Conservation (phyloP, 2,329 filamentous ascomycete genomes). For the Cladosporium halotolerans region DNA sequence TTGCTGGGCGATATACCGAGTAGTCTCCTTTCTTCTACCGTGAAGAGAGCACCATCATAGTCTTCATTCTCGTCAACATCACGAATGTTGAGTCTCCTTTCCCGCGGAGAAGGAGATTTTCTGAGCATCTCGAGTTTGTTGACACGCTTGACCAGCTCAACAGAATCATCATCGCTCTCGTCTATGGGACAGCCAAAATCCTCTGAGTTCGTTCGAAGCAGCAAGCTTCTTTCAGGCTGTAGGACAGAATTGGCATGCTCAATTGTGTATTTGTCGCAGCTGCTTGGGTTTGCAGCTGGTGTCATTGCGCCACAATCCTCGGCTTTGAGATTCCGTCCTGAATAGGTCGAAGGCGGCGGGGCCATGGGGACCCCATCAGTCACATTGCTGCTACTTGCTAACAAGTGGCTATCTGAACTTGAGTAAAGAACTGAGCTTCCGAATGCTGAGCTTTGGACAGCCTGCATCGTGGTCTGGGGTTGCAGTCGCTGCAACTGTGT, state of each 20-base stretch:
- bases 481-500: not conserved
- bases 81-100: conserved; percentile 24
- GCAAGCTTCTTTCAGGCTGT: too few relatives aligned
- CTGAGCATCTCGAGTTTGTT: conserved; percentile 8
- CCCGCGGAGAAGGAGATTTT: conserved; percentile 19
- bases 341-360: too few relatives aligned
- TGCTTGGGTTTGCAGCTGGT: too few relatives aligned
- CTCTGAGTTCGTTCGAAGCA: too few relatives aligned
- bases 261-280: too few relatives aligned
- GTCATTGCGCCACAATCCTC: too few relatives aligned
- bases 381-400: not conserved
- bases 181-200: too few relatives aligned
- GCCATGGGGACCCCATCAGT: too few relatives aligned
- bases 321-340: too few relatives aligned
- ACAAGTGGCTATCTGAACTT: not conserved
- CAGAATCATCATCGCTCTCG: conserved; percentile 13
- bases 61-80: conserved; percentile 26
- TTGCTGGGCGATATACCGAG: conserved; percentile 16
- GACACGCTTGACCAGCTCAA: conserved; percentile 13
- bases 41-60: conserved; percentile 26
- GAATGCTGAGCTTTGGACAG: not conserved
- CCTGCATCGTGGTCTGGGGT: conserved; percentile 5
- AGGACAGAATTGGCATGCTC: too few relatives aligned
- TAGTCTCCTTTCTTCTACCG: conserved; percentile 19
- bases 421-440: conserved; percentile 1